A percentile compares a stretch with the other conserved stretches of the same genome.
phyloP scores from a whole-genome alignment of 2,329 filamentous ascomycete genomes.

The Colletotrichum tamarilloi region DNA sequence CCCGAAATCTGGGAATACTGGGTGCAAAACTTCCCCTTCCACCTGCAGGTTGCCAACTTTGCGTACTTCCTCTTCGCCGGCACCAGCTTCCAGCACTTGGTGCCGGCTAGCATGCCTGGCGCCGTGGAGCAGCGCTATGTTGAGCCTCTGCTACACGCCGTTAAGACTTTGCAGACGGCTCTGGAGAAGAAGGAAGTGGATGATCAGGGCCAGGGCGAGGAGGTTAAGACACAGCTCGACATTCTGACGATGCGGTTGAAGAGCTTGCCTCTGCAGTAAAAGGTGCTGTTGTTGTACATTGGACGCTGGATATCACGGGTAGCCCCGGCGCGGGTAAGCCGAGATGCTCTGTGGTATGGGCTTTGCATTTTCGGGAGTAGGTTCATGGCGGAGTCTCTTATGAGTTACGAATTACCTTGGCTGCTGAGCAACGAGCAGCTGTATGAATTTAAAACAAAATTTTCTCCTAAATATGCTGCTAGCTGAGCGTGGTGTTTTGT shows the following conservation, averaged over 20 bases:
- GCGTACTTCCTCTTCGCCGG: conserved; percentile 65
- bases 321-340: conserved; percentile 28
- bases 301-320: conserved; percentile 3
- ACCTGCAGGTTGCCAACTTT: conserved; percentile 72
- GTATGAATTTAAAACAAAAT: conserved; percentile 10
- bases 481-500: background rate
- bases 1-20: conserved; percentile 62
- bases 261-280: conserved; percentile 52
- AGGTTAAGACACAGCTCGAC: conserved; percentile 51
- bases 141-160: conserved; percentile 60
- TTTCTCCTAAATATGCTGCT: background rate
- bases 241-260: conserved; percentile 56
- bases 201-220: conserved; percentile 39
- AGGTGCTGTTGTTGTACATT: conserved; percentile 11
- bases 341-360: conserved; percentile 7
- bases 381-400: conserved; percentile 30
- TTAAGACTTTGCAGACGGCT: conserved; percentile 48
- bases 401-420: conserved; percentile 31
- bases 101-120: conserved; percentile 66
- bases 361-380: conserved; percentile 25
- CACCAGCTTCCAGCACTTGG: conserved; percentile 56
- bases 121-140: conserved; percentile 70
- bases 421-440: conserved; percentile 31
- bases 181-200: conserved; percentile 47
- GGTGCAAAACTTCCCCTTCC: conserved; percentile 60